A percentile compares a stretch with the other conserved stretches of the same genome.
Conservation (phyloP, 495 filamentous ascomycete species). For the Daldinia vernicosa region DNA sequence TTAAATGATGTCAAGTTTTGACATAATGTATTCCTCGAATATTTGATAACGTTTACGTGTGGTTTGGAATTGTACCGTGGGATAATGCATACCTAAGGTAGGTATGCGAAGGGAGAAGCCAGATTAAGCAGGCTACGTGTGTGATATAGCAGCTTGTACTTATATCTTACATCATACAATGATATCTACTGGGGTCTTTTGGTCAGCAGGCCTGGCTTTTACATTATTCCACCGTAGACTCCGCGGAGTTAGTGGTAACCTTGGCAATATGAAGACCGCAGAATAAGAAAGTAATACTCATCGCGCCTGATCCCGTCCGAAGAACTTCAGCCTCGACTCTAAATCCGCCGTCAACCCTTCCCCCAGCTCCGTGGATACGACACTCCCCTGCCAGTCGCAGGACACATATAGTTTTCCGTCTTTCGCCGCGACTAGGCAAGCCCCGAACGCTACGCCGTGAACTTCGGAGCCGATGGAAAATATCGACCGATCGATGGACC, state of each 20-base stretch:
- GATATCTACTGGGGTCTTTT: not conserved
- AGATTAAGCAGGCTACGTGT: constrained; percentile 14
- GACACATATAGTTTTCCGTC: constrained; percentile 41
- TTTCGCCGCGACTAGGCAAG: constrained; percentile 46
- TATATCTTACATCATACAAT: not conserved
- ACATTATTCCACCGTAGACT: no score
- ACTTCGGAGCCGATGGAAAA: constrained; percentile 50
- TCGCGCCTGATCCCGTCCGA: constrained; percentile 7
- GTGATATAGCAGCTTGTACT: not conserved
- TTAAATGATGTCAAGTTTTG: not conserved
- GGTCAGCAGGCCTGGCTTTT: not conserved
- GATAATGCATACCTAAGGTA: constrained; percentile 32
- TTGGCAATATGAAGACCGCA: not conserved
- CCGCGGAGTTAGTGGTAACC: no score
- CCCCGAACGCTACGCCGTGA: constrained; percentile 40
- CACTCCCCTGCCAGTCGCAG: constrained; percentile 47
- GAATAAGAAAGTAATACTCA: not conserved
- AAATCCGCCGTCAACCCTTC: constrained; percentile 46
- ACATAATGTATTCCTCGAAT: constrained; percentile 18
- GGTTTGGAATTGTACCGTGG: constrained; percentile 15
- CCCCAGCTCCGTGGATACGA: constrained; percentile 39
- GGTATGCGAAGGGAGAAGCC: constrained; percentile 18
- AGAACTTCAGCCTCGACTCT: constrained; percentile 38
- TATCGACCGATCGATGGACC: constrained; percentile 45
- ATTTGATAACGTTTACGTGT: constrained; percentile 37